Evolutionary conservation across 257 asterid genomes (phyloP).

Genomic region (Anisodus acutangulus): DNA sequence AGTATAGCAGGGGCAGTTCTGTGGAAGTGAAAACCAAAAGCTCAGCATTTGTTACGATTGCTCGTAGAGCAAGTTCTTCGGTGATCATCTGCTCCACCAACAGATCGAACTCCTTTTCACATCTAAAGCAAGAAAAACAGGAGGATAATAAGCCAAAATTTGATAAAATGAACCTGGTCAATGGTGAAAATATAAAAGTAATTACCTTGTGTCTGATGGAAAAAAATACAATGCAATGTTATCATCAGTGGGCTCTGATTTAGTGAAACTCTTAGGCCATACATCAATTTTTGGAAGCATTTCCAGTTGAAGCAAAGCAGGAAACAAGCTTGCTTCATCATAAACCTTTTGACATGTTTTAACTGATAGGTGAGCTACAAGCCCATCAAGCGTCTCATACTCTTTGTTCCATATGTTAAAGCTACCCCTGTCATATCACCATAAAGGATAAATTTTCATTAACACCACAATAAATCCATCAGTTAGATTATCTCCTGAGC

Average conservation of each 20-base stretch:
- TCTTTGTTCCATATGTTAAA: conserved; percentile 50
- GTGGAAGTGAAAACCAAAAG: conserved; percentile 76
- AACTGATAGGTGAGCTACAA: conserved; percentile 63
- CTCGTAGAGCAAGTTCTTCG: conserved; percentile 66
- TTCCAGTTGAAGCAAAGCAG: conserved; percentile 59
- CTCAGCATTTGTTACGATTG: conserved; percentile 60
- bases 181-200: background rate
- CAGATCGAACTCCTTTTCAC: conserved; percentile 51
- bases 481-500: background rate
- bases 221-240: conserved; percentile 81
- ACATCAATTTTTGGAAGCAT: conserved; percentile 60
- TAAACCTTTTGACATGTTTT: conserved; percentile 57
- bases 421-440: conserved; percentile 57
- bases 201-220: conserved; percentile 58
- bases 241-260: conserved; percentile 51
- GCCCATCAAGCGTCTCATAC: conserved; percentile 43
- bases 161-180: background rate
- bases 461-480: conserved; percentile 9
- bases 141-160: conserved; percentile 13
- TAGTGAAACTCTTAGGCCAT: conserved; percentile 77
- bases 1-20: conserved; percentile 61
- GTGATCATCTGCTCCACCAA: conserved; percentile 62
- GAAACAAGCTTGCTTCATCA: conserved; percentile 50
- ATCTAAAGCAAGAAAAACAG: conserved; percentile 37
- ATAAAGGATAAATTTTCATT: conserved; percentile 29